phyloP scores from a whole-genome alignment of 2,329 filamentous ascomycete genomes.

The Aspergillus floridensis region DNA sequence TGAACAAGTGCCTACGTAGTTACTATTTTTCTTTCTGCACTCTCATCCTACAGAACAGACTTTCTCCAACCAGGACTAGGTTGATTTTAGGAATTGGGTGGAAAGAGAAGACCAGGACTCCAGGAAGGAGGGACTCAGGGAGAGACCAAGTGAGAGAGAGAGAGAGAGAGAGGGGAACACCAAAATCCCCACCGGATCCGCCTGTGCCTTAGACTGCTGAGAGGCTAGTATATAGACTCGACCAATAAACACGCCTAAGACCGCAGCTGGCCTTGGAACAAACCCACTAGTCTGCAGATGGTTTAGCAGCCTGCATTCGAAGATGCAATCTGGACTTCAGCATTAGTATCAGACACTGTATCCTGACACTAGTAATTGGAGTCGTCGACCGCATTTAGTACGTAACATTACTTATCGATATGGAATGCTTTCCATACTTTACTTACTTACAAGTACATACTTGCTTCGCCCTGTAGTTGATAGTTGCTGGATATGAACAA shows the following conservation, averaged over 20 bases:
- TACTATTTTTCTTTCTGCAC: too few relatives aligned
- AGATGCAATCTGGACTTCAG: not conserved
- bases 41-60: slow-evolving; percentile 5
- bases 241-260: slow-evolving; percentile 13
- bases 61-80: slow-evolving; percentile 4
- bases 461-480: too few relatives aligned
- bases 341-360: slow-evolving; percentile 6
- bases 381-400: not conserved
- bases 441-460: too few relatives aligned
- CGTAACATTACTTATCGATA: not conserved
- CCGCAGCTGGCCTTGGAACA: slow-evolving; percentile 13
- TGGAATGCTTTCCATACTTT: too few relatives aligned
- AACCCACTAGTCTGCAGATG: slow-evolving; percentile 13
- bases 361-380: not conserved
- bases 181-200: slow-evolving; percentile 15
- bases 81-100: not conserved
- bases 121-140: not conserved
- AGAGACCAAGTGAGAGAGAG: not conserved
- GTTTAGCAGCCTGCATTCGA: slow-evolving; percentile 18
- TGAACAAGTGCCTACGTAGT: not conserved
- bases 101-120: not conserved
- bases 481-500: not conserved
- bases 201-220: slow-evolving; percentile 10
- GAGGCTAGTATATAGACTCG: slow-evolving; percentile 13
- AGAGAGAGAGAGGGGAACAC: slow-evolving; percentile 12